phyloP scores from a whole-genome alignment of 1,284 basidiomycete genomes.

The Boletus nobilissimus region DNA sequence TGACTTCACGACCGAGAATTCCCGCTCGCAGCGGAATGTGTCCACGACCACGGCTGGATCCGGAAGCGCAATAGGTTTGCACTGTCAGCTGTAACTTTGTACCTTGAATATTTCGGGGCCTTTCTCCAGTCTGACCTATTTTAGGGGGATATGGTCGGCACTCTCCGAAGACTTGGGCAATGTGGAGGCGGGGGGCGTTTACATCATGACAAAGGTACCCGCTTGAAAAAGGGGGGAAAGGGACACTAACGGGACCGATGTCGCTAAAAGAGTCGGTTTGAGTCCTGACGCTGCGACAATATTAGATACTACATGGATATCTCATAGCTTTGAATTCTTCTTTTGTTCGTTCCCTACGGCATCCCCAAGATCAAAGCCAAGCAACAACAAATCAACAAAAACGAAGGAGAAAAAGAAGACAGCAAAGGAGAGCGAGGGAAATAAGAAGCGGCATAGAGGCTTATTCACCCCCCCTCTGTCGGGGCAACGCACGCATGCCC shows the following conservation, averaged over 20 bases:
- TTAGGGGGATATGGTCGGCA: background rate
- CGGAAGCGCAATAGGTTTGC: background rate
- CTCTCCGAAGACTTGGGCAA: background rate
- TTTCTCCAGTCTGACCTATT: too few species aligned
- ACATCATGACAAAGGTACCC: too few species aligned
- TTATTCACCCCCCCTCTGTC: constrained; percentile 1
- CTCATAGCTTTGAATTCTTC: background rate
- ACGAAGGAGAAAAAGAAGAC: background rate
- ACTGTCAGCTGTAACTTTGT: background rate
- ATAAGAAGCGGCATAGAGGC: background rate
- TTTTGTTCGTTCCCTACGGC: background rate
- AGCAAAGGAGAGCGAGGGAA: background rate
- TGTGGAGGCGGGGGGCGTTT: too few species aligned
- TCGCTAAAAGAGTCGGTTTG: background rate
- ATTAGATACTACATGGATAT: background rate
- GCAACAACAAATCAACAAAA: background rate
- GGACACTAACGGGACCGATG: background rate
- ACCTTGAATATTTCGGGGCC: too few species aligned
- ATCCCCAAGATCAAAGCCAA: background rate
- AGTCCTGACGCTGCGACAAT: background rate
- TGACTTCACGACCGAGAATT: background rate
- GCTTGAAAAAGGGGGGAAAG: background rate
- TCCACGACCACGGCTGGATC: background rate
- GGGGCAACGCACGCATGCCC: constrained; percentile 18
- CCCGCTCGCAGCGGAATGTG: background rate